Evolutionary conservation across 108 stramenopile species (phyloP), one percentile per base, ranked within the genome.

Genomic region (Nannochloropsis gaditana): DNA sequence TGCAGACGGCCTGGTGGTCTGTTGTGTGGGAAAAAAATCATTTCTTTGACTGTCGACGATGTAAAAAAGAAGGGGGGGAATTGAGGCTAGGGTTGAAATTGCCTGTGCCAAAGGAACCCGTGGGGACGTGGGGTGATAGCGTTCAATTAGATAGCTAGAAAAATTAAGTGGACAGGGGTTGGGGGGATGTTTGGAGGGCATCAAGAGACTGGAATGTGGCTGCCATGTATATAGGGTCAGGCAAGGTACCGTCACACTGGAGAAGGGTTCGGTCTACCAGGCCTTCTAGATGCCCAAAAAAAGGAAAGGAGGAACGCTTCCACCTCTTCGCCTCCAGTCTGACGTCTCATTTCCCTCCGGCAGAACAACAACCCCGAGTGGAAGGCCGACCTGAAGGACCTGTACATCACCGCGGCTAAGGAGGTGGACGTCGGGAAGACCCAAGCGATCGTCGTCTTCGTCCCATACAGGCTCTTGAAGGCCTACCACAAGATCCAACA

Each of bases 341-440:
- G 9, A 11, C 11, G 11, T 44, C 59, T 9, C 84, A 41, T 17
- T 50, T 1, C 11, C 42, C 15, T n/a, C 11, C 44, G n/a, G 9
- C 9, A 88, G 88, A 89, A 93, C 93, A 93, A 94, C 80, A 92
- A 95, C 87, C 91, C 94, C 45, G 97, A 96, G 79, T 80, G 92
- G 81, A 92, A 92, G 89, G 88, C 92, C 47, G 93, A 93, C 21
- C 90, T 93, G 59, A 91, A 93, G 79, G 94, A 95, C 84, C 94
- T 99, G 44, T 96, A 96, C 94, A 96, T 99, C 94, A 94, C 94
- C 42, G 96, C 95, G 81, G 99, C 99, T 84, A 97, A 96, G 95
- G 96, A 98, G 92, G 85, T 87, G 31, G 91, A 84, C 50, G 90
- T 86, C 84, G 95, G 94, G 86, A 90, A 92, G 85, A 96, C 59